A percentile compares a stretch with the other conserved stretches of the same genome.
Conservation (phyloP, 2,329 filamentous ascomycete genomes). For the Dryadomyces quercus-mongolicae region DNA sequence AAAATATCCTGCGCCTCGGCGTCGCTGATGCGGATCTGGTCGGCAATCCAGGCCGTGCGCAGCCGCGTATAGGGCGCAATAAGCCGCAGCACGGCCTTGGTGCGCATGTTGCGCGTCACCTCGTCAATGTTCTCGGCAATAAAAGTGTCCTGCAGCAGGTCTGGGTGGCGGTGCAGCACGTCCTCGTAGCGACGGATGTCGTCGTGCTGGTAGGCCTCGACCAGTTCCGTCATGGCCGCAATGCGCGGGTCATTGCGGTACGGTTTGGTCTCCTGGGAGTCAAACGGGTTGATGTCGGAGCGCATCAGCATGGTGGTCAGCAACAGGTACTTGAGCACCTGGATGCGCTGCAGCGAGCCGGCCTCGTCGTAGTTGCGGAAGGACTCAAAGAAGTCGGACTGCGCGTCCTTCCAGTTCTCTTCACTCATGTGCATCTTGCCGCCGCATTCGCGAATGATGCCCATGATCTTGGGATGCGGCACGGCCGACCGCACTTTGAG, state of each 20-base stretch:
- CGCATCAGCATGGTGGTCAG: slow-evolving; percentile 98
- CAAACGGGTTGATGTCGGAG: slow-evolving; percentile 96
- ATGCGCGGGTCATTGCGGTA: slow-evolving; percentile 95
- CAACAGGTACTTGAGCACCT: slow-evolving; percentile 93
- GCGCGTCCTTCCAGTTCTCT: slow-evolving; percentile 96
- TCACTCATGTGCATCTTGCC: slow-evolving; percentile 99
- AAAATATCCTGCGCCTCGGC: slow-evolving; percentile 89
- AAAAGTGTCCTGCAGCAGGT: slow-evolving; percentile 83
- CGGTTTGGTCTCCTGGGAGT: slow-evolving; percentile 96
- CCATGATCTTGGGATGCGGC: slow-evolving; percentile 97
- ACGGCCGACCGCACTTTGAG: slow-evolving; percentile 92
- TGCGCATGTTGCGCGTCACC: slow-evolving; percentile 95
- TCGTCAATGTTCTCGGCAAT: slow-evolving; percentile 99
- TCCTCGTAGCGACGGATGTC: slow-evolving; percentile 87
- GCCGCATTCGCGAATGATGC: slow-evolving; percentile 94
- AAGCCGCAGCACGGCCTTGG: slow-evolving; percentile 84
- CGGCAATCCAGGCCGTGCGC: slow-evolving; percentile 76
- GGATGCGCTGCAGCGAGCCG: slow-evolving; percentile 87
- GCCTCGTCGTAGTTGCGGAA: slow-evolving; percentile 99
- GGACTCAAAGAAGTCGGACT: slow-evolving; percentile 96
- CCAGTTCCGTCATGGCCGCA: slow-evolving; percentile 91
- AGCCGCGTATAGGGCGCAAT: slow-evolving; percentile 93
- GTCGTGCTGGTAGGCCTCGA: slow-evolving; percentile 91
- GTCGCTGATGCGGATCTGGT: slow-evolving; percentile 73
- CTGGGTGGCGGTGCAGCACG: slow-evolving; percentile 75